Conservation (phyloP, 164 flowering plant genomes). For the Stephania japonica region DNA sequence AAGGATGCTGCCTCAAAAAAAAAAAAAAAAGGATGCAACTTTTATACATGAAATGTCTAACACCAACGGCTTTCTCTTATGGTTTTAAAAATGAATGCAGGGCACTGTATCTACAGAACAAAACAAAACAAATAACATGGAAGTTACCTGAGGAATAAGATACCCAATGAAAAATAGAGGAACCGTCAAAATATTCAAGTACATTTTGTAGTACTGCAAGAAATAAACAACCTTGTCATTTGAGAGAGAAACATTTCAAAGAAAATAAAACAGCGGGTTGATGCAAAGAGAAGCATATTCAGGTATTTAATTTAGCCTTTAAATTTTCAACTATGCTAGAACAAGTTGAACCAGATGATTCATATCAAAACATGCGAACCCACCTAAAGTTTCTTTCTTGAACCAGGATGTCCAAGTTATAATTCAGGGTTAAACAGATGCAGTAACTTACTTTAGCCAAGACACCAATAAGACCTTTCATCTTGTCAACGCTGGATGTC, state of each 20-base stretch:
- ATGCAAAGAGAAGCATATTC: neutral
- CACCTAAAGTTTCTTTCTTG: neutral
- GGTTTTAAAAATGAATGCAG: neutral
- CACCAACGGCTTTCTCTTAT: neutral
- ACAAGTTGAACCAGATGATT: neutral
- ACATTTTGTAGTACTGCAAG: conserved; percentile 63
- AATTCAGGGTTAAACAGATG: neutral
- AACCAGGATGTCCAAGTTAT: neutral
- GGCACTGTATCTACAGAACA: neutral
- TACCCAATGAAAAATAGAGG: conserved; percentile 45
- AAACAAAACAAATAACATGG: neutral
- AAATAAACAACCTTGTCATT: conserved; percentile 3
- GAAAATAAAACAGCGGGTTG: neutral
- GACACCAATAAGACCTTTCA: neutral
- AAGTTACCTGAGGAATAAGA: conserved; percentile 61
- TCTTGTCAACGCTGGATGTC: neutral
- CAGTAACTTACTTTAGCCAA: conserved; percentile 6
- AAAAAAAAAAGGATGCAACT: neutral
- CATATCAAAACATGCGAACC: neutral
- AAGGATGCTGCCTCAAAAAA: too few species aligned
- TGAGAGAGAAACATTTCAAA: conserved; percentile 1
- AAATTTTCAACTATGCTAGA: neutral
- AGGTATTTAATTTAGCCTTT: neutral
- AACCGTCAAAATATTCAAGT: conserved; percentile 53
- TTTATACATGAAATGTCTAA: neutral